Evolutionary conservation across 2,329 filamentous ascomycete genomes (phyloP).

Genomic region (Aspergillus bombycis): DNA sequence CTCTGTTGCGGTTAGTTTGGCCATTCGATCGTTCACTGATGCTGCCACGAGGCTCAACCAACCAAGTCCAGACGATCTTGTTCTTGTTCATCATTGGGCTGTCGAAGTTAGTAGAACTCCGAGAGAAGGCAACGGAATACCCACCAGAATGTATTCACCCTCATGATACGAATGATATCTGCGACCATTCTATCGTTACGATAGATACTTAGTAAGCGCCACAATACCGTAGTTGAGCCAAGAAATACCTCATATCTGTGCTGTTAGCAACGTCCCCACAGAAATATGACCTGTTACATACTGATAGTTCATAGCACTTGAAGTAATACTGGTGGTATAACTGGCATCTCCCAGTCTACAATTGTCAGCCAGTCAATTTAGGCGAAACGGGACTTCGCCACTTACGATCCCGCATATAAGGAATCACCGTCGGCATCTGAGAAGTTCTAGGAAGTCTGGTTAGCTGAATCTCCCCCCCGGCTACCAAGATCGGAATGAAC

Average conservation of each 20-base stretch:
- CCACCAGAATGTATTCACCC: constrained; percentile 35
- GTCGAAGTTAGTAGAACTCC: background rate
- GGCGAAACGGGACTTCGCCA: background rate
- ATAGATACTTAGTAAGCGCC: background rate
- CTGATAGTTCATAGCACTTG: constrained; percentile 36
- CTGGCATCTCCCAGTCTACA: constrained; percentile 3
- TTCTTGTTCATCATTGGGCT: constrained; percentile 41
- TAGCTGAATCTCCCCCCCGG: background rate
- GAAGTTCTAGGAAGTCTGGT: background rate
- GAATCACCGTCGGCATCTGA: background rate
- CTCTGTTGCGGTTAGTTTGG: background rate
- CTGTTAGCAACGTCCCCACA: constrained; percentile 13
- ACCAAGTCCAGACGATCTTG: constrained; percentile 40
- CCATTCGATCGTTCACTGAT: background rate
- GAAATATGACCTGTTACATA: constrained; percentile 20
- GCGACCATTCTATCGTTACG: constrained; percentile 38
- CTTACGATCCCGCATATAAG: constrained; percentile 2
- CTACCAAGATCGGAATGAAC: too few species aligned
- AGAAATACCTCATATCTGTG: constrained; percentile 36
- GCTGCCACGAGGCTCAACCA: background rate
- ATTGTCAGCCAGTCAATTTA: background rate
- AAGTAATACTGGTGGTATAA: constrained; percentile 18
- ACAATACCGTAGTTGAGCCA: background rate
- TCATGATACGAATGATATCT: constrained; percentile 38
- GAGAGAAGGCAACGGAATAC: background rate